A percentile compares a stretch with the other conserved stretches of the same genome.
phyloP scores from a whole-genome alignment of 2,329 filamentous ascomycete species.

The Talaromyces sp. region DNA sequence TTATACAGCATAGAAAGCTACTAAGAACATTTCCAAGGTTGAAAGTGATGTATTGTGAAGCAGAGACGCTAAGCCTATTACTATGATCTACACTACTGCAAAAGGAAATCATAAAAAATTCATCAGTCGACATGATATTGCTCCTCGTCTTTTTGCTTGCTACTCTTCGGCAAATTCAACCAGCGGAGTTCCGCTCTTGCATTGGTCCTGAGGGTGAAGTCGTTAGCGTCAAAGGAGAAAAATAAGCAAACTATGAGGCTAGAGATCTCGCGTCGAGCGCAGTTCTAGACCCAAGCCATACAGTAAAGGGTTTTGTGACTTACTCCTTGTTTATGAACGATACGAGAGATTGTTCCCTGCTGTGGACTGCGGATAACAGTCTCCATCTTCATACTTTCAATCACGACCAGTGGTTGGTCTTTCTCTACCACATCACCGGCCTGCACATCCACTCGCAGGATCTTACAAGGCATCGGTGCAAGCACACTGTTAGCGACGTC shows the following conservation, averaged over 20 bases:
- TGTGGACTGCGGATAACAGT: constrained; percentile 79
- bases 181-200: constrained; percentile 73
- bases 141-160: not conserved
- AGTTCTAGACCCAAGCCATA: too few relatives aligned
- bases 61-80: too few relatives aligned
- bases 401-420: constrained; percentile 85
- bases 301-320: constrained; percentile 35
- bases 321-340: constrained; percentile 76
- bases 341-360: constrained; percentile 68
- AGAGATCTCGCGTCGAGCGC: not conserved
- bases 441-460: constrained; percentile 82
- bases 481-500: constrained; percentile 80
- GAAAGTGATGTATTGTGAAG: too few relatives aligned
- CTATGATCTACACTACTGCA: too few relatives aligned
- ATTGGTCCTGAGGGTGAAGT: constrained; percentile 63
- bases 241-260: not conserved
- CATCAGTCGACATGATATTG: too few relatives aligned
- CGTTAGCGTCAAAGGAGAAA: constrained; percentile 11
- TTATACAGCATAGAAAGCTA: too few relatives aligned
- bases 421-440: constrained; percentile 83
- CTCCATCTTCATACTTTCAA: constrained; percentile 91
- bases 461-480: constrained; percentile 97
- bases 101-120: too few relatives aligned
- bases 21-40: too few relatives aligned
- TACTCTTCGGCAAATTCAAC: constrained; percentile 66